Percentiles rank a stretch among this genome's conserved stretches.
These are phyloP conservation scores for Colletotrichum lupini DNA, from an alignment of 2,329 filamentous ascomycete genomes.

Conservation along the genomic window DNA sequence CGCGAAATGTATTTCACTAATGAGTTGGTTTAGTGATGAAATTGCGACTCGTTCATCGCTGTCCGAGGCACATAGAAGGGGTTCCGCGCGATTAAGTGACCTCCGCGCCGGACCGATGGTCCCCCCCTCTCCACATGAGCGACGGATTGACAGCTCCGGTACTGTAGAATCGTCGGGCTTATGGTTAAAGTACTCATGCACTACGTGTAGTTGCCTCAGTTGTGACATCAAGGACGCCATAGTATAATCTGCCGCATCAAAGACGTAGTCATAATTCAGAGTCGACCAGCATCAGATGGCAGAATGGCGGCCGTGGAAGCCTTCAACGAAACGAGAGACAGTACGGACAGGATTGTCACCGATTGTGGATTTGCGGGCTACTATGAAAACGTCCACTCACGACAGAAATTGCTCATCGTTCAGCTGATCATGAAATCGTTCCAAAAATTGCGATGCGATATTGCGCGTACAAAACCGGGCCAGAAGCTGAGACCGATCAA, in stretches of 20 bases:
- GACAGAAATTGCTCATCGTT: neutral
- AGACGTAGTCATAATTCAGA: neutral
- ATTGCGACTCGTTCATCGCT: neutral
- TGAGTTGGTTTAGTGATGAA: neutral
- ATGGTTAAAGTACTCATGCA: neutral
- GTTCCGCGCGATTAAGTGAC: neutral
- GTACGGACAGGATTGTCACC: conserved; percentile 11
- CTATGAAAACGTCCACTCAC: conserved; percentile 11
- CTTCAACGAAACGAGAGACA: neutral
- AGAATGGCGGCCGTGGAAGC: neutral
- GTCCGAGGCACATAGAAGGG: neutral
- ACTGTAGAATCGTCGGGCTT: neutral
- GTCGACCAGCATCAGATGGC: neutral
- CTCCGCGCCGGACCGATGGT: neutral
- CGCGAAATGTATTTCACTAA: too few relatives aligned
- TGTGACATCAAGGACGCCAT: neutral
- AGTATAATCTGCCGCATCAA: neutral
- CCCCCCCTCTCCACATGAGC: neutral
- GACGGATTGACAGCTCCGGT: neutral
- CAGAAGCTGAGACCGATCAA: conserved; percentile 16
- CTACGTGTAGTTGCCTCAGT: too few relatives aligned
- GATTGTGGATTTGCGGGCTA: conserved; percentile 15
- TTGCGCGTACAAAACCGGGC: conserved; percentile 1
- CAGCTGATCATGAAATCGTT: conserved; percentile 9
- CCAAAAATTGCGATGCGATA: conserved; percentile 17